Base-by-base conservation (phyloP, 2,329 filamentous ascomycete species). In the Hysterium pulicare region DNA sequence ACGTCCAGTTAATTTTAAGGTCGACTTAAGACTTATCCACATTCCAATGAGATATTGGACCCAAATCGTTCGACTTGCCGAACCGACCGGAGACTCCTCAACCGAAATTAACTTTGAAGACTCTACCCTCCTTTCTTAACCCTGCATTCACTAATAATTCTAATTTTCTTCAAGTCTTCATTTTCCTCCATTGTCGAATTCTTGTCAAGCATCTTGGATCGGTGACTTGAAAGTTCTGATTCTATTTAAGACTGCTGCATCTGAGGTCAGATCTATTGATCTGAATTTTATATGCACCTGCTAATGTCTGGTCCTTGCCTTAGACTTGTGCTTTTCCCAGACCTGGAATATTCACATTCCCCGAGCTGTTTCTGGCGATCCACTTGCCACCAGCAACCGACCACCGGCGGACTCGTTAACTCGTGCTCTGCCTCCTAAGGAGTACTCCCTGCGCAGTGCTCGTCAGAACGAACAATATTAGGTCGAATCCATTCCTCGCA, bases 351-450 rank as follows among this genome's bases (percentile, higher is more conserved):
- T 62, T 59, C 59, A 64, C 67, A 72, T 72, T 71, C 59, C 66
- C 61, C 62, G 68, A 57, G 62, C 57, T 58, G 50, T 66, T 55
- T 62, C 66, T 63, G 62, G 66, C 62, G 59, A 62, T 59, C 54
- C 52, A 61, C 61, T 50, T 47, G 49, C 51, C 53, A 53, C 58
- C 50, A n/a, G n/a, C n/a, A n/a, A 58, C 54, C 58, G 55, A 46
- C 51, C 58, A 58, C 50, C 57, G 61, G 72, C 62, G 71, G 73
- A 75, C 71, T 70, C 73, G 73, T 76, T 76, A 73, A 69, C 66
- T 75, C 73, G 72, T 72, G 70, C 66, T 76, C 71, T 75, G 67
- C 71, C 64, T 45, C 40, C 46, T 41, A 47, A 51, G 44, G 46
- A 50, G 46, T 49, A 48, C 57, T 59, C 61, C 61, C 63, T 64